These are phyloP conservation scores for Lachnellula suecica DNA, from an alignment of 2,329 filamentous ascomycete species.

Conservation along the genomic window DNA sequence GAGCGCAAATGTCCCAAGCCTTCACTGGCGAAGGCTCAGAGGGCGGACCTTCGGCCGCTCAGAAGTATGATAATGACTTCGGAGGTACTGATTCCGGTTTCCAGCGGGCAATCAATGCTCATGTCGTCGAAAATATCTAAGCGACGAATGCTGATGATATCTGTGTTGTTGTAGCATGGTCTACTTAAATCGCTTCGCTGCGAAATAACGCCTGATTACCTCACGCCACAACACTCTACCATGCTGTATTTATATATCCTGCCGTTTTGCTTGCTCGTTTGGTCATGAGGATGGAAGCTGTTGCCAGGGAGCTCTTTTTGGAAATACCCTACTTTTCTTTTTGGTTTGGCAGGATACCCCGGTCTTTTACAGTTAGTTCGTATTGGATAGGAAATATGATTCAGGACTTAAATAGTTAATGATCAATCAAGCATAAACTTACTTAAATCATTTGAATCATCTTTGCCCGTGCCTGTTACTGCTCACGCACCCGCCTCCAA, in stretches of 20 bases:
- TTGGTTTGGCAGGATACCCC: constrained; percentile 14
- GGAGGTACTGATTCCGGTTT: constrained; percentile 60
- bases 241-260: constrained; percentile 18
- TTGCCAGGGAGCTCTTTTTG: not conserved
- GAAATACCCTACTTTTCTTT: not conserved
- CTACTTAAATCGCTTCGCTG: constrained; percentile 18
- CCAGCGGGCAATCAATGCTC: constrained; percentile 78
- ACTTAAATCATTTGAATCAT: too few relatives aligned
- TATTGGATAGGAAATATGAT: not conserved
- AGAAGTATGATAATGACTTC: constrained; percentile 45
- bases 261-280: constrained; percentile 2
- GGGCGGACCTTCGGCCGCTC: constrained; percentile 41
- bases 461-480: too few relatives aligned
- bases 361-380: constrained; percentile 3
- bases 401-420: not conserved
- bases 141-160: constrained; percentile 22
- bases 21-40: constrained; percentile 54
- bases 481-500: too few relatives aligned
- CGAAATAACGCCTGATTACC: not conserved
- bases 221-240: not conserved
- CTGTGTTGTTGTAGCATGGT: constrained; percentile 30
- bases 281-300: constrained; percentile 1
- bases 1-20: constrained; percentile 54
- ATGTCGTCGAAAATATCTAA: constrained; percentile 83
- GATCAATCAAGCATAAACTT: too few relatives aligned